Base-by-base conservation (phyloP, 2,329 filamentous ascomycete genomes). In the Zasmidium citrigriseum region DNA sequence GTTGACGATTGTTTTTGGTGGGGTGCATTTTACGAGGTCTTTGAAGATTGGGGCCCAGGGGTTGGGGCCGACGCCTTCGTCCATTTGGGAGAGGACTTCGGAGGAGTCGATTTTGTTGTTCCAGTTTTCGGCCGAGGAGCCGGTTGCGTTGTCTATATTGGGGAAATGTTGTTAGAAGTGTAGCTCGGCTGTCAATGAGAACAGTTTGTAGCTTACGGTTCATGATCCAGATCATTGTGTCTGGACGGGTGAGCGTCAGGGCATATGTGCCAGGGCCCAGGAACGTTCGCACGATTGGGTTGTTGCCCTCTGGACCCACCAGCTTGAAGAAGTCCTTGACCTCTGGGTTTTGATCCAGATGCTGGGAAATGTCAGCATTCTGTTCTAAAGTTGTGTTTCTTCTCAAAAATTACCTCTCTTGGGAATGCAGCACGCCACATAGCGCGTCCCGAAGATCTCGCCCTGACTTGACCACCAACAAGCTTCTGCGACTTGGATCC, bases 201-300 rank as follows among this genome's bases (percentile, higher is more conserved):
- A n/a, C n/a, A n/a, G n/a, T n/a, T n/a, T n/a, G n/a, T 7, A n/a
- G 34, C 34, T 41, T 41, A 41, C 34, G 34, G 66, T 80, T 80
- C 72, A 80, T 76, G 67, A 80, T 79, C 77, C 77, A 80, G 21
- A 80, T 78, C 75, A 79, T 78, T 27, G 76, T 75, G 64, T 80
- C 78, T 14, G 76, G 74, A 7, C 78, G 73, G 9, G 75, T 78
- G 27, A 80, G 63, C 1, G 77, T 80, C 53, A 80, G 68, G 18
- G 76, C 78, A 55, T 80, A 80, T 2, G 77, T 78, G 22, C 68
- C 66, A 14, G 69, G 70, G 9, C 76, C 78, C 11, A 80, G 64
- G 68, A 73, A 80, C 45, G 77, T 79, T 54, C 77, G 70, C 46
- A 80, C 77, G 56, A 80, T 77, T 1, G 77, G 75, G 65, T 79